These are phyloP conservation scores for Mariannaea sp. DNA, from an alignment of 2,329 filamentous ascomycete species.

Conservation along the genomic window DNA sequence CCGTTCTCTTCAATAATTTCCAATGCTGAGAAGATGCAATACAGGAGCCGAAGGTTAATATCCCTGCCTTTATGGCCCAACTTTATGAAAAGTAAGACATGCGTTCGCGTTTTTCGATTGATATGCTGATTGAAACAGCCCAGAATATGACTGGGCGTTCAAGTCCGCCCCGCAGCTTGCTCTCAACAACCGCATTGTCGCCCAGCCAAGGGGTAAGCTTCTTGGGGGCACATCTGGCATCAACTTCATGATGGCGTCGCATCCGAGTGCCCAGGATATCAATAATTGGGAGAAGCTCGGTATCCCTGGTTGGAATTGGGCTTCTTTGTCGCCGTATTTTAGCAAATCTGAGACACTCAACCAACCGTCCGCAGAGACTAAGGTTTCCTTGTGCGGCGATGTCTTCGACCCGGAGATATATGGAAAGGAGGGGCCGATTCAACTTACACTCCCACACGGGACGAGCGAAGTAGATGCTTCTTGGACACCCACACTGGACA, in stretches of 20 bases:
- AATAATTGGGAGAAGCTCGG: constrained; percentile 46
- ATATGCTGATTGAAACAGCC: constrained; percentile 41
- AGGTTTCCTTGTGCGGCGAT: constrained; percentile 25
- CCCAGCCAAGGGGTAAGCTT: constrained; percentile 52
- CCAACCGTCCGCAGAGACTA: constrained; percentile 17
- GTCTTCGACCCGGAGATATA: constrained; percentile 49
- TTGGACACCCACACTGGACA: neutral
- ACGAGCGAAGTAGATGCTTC: neutral
- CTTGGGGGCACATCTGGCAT: constrained; percentile 50
- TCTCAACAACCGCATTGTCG: constrained; percentile 47
- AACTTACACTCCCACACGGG: neutral
- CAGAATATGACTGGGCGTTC: constrained; percentile 50
- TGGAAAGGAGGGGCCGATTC: constrained; percentile 22
- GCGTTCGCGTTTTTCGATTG: constrained; percentile 28
- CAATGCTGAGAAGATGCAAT: neutral
- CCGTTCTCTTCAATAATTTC: neutral
- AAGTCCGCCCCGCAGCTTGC: constrained; percentile 47
- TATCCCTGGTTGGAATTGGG: constrained; percentile 45
- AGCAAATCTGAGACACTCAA: constrained; percentile 32
- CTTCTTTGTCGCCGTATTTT: constrained; percentile 43
- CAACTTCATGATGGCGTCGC: constrained; percentile 43
- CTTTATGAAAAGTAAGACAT: neutral
- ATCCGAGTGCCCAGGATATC: constrained; percentile 44
- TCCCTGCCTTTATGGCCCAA: neutral
- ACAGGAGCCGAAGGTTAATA: neutral